These are phyloP conservation scores for Tinospora cordifolia DNA, from an alignment of 164 flowering plant genomes.

Conservation along the genomic window DNA sequence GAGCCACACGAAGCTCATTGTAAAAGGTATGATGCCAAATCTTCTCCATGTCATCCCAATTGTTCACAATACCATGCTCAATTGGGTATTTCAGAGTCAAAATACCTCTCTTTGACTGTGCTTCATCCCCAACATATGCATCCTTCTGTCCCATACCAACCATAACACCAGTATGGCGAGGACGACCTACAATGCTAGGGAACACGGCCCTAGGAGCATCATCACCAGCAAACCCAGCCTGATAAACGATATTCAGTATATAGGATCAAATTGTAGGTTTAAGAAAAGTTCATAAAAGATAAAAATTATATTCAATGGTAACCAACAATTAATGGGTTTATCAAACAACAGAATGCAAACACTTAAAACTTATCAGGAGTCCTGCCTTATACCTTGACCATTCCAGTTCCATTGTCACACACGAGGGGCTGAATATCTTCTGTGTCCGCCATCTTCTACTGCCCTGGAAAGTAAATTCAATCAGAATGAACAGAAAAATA, in stretches of 20 bases:
- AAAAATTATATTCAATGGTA: background rate
- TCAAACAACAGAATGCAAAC: background rate
- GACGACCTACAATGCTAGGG: slow-evolving; percentile 73
- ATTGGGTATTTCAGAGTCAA: slow-evolving; percentile 69
- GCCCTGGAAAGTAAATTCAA: background rate
- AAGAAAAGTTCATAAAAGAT: background rate
- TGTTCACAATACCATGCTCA: slow-evolving; percentile 79
- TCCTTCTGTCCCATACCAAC: slow-evolving; percentile 87
- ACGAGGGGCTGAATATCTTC: slow-evolving; percentile 21
- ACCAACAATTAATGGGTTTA: background rate
- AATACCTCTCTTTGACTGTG: slow-evolving; percentile 77
- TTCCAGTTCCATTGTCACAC: slow-evolving; percentile 21
- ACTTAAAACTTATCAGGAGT: background rate
- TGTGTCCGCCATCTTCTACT: slow-evolving; percentile 11
- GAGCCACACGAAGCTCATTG: slow-evolving; percentile 78
- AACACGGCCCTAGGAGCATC: slow-evolving; percentile 79
- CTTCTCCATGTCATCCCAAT: slow-evolving; percentile 87
- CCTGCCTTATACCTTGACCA: slow-evolving; percentile 14
- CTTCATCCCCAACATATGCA: slow-evolving; percentile 80
- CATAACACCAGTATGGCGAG: slow-evolving; percentile 84
- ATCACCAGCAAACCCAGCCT: slow-evolving; percentile 86
- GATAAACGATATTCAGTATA: background rate
- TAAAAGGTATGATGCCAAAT: slow-evolving; percentile 79
- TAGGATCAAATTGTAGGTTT: background rate
- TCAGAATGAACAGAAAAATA: background rate